Conservation (phyloP, 192 early-diverging fungal species). For the Chytriomyces confervae region DNA sequence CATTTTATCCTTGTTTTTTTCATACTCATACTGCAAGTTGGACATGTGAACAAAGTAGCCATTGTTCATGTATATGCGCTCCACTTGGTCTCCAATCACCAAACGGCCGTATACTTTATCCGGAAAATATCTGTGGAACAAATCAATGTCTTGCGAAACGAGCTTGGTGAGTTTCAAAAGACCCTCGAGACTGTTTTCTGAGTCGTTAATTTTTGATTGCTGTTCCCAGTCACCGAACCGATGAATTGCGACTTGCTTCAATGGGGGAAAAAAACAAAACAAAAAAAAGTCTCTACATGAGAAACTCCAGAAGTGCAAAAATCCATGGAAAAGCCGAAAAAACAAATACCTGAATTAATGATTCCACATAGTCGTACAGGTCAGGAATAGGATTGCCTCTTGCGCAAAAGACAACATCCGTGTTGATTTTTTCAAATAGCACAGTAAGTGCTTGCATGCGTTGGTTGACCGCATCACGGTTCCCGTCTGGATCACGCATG, state of each 20-base stretch:
- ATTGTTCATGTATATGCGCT: slow-evolving; percentile 51
- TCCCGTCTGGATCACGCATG: not conserved
- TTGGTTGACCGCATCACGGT: not conserved
- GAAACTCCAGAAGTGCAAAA: not conserved
- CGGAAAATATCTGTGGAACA: not conserved
- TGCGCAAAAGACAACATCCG: too few relatives aligned
- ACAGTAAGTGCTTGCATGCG: not conserved
- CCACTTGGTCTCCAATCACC: slow-evolving; percentile 31
- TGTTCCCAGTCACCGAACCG: too few relatives aligned
- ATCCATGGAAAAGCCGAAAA: too few relatives aligned
- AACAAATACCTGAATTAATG: not conserved
- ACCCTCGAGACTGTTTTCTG: not conserved
- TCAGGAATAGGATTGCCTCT: too few relatives aligned
- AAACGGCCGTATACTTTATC: not conserved
- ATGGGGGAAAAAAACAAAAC: not conserved
- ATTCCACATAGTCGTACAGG: too few relatives aligned
- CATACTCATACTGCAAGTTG: slow-evolving; percentile 38
- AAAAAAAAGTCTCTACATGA: not conserved
- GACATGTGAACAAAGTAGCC: slow-evolving; percentile 41
- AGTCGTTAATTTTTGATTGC: too few relatives aligned
- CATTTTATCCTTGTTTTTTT: slow-evolving; percentile 47
- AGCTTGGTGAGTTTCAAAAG: not conserved
- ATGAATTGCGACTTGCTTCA: too few relatives aligned
- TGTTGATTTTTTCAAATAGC: not conserved
- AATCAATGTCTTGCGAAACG: not conserved